Evolutionary conservation across 305 asterid species (phyloP).

Genomic region (Nicotiana rustica): DNA sequence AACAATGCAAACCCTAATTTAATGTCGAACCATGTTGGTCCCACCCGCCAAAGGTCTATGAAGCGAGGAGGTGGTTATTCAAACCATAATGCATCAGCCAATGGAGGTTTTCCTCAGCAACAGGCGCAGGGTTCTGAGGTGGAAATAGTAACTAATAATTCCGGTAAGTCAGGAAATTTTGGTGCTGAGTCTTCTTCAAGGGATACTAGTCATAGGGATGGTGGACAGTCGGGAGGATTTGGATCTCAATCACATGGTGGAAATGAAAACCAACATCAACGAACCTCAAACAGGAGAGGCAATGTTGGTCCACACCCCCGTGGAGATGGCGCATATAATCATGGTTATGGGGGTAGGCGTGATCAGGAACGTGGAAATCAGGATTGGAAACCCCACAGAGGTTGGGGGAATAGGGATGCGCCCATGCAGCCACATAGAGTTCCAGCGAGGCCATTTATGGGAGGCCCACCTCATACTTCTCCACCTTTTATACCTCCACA

Average conservation of each 20-base stretch:
- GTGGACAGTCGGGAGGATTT: slow-evolving; percentile 58
- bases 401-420: slow-evolving; percentile 62
- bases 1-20: slow-evolving; percentile 50
- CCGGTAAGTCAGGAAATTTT: slow-evolving; percentile 49
- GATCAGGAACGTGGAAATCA: slow-evolving; percentile 76
- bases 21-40: slow-evolving; percentile 52
- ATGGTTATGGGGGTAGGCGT: slow-evolving; percentile 65
- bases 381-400: slow-evolving; percentile 64
- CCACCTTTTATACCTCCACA: slow-evolving; percentile 59
- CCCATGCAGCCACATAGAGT: slow-evolving; percentile 61
- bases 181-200: slow-evolving; percentile 48
- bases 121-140: slow-evolving; percentile 45
- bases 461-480: slow-evolving; percentile 55
- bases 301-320: slow-evolving; percentile 61
- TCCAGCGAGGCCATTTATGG: slow-evolving; percentile 63
- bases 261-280: slow-evolving; percentile 58
- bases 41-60: slow-evolving; percentile 58
- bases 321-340: slow-evolving; percentile 65
- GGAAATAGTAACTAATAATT: slow-evolving; percentile 45
- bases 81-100: slow-evolving; percentile 44
- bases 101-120: slow-evolving; percentile 56
- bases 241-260: slow-evolving; percentile 55
- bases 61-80: slow-evolving; percentile 60
- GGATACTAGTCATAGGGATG: slow-evolving; percentile 52
- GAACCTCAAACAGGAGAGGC: slow-evolving; percentile 62